phyloP scores from a whole-genome alignment of 2,329 filamentous ascomycete genomes.

The Colletotrichum tropicale region DNA sequence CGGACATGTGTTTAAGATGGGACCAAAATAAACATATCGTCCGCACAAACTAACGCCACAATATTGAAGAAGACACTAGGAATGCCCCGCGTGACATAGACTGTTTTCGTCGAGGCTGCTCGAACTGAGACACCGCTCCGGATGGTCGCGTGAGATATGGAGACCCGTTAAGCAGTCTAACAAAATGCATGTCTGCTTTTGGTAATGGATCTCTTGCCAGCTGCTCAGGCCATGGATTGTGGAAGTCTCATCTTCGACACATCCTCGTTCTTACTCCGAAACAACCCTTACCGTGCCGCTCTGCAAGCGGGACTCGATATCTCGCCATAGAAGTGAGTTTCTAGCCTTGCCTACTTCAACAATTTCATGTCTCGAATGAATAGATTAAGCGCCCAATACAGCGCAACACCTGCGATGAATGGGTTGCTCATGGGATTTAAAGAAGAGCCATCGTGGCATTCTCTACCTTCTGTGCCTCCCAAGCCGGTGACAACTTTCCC shows the following conservation, averaged over 20 bases:
- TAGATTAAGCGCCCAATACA: accelerated
- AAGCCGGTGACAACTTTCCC: not conserved
- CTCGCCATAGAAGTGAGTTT: too few species aligned
- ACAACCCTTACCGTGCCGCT: too few species aligned
- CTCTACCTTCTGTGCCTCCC: not conserved
- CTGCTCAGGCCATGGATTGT: not conserved
- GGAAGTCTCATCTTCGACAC: not conserved
- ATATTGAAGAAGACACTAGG: not conserved
- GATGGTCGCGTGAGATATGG: not conserved
- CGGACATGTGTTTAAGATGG: not conserved
- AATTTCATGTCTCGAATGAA: not conserved
- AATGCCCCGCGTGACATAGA: not conserved
- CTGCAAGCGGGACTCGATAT: too few species aligned
- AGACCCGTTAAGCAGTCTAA: not conserved
- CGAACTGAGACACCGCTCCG: not conserved
- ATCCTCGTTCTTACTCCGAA: not conserved
- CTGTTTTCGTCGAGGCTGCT: not conserved
- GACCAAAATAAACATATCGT: not conserved
- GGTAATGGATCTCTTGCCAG: not conserved
- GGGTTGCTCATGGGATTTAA: not conserved
- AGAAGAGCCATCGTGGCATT: not conserved
- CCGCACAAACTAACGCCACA: not conserved
- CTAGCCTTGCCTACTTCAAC: too few species aligned
- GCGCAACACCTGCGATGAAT: not conserved
- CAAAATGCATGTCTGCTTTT: not conserved